Evolutionary conservation across 176 grass and related monocot genomes (phyloP).

Genomic region (barley (Hordeum vulgare)): MorexV3_pseudomolecules_assembly NC_058524.1:192143992-192144491

Average conservation of each 20-base stretch:
- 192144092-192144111: neutral
- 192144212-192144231: neutral
- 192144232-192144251: neutral
- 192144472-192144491: neutral
- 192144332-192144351: neutral
- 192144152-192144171: neutral
- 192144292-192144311: neutral
- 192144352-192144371: conserved; percentile 8
- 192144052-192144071: neutral
- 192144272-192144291: neutral
- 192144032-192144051: neutral
- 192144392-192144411: conserved; percentile 21
- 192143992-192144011: neutral
- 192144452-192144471: conserved; percentile 26
- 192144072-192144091: neutral
- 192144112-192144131: neutral
- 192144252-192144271: neutral
- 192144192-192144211: neutral
- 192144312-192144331: neutral
- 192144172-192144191: neutral
- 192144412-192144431: conserved; percentile 44
- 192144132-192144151: too few species aligned
- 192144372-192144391: conserved; percentile 31
- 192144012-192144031: too few species aligned
- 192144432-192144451: conserved; percentile 43